A percentile compares a stretch with the other conserved stretches of the same genome.
phyloP scores from a whole-genome alignment of 768 basidiomycete genomes.

The Tephrocybe rancida region DNA sequence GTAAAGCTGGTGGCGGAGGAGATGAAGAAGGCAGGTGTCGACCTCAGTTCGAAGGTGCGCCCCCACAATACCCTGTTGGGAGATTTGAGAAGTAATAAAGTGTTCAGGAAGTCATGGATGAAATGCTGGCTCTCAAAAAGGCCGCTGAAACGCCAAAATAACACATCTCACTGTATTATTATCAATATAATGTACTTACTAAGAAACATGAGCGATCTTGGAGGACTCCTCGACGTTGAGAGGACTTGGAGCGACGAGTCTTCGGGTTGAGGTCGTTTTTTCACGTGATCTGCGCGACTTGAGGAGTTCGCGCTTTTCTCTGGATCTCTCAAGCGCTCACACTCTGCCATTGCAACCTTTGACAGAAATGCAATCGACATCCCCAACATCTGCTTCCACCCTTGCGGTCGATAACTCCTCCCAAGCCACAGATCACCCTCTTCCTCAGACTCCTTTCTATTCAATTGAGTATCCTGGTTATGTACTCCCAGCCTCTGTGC shows the following conservation, averaged over 20 bases:
- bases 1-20: constrained; percentile 48
- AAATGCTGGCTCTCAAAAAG: constrained; percentile 36
- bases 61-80: neutral
- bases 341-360: too few species aligned
- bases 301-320: neutral
- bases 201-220: neutral
- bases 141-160: constrained; percentile 18
- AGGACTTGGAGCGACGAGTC: too few species aligned
- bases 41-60: constrained; percentile 55
- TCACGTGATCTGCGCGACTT: neutral
- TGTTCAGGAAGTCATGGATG: constrained; percentile 49
- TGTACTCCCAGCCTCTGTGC: constrained; percentile 62
- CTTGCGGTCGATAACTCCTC: neutral
- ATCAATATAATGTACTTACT: neutral
- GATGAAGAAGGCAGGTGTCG: constrained; percentile 61
- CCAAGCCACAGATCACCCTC: constrained; percentile 36
- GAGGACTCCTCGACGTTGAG: too few species aligned
- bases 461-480: constrained; percentile 93
- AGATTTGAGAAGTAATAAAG: neutral
- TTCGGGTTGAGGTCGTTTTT: too few species aligned
- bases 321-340: too few species aligned
- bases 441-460: constrained; percentile 67
- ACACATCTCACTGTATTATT: neutral
- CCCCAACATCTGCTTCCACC: constrained; percentile 1
- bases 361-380: constrained; percentile 15